These are phyloP conservation scores for Candida mattraensis DNA, from an alignment of 805 yeast genomes.

Conservation along the genomic window DNA sequence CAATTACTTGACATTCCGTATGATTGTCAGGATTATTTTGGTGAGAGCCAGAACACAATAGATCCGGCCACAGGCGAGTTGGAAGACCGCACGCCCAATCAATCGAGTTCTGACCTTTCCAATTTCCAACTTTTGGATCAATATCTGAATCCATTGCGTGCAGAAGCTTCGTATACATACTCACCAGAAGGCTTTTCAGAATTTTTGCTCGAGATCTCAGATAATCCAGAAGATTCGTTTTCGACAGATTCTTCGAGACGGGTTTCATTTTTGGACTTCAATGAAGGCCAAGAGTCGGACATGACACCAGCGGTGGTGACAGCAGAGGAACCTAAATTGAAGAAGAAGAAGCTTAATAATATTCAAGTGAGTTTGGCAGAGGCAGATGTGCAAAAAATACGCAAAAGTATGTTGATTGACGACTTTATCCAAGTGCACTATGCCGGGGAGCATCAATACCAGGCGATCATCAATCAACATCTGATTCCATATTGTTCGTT, in stretches of 20 bases:
- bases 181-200: slow-evolving; percentile 1
- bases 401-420: slow-evolving; percentile 13
- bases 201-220: slow-evolving; percentile 5
- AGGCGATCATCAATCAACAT: slow-evolving; percentile 12
- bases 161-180: slow-evolving; percentile 4
- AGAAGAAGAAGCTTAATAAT: not conserved
- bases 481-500: slow-evolving; percentile 17
- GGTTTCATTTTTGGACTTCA: slow-evolving; percentile 7
- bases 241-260: slow-evolving; percentile 5
- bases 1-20: slow-evolving; percentile 4
- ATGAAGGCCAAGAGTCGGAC: slow-evolving; percentile 2
- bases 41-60: no score
- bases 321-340: slow-evolving; percentile 1
- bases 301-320: not conserved
- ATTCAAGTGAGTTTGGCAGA: not conserved
- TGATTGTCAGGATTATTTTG: no score
- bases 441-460: slow-evolving; percentile 12
- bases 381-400: slow-evolving; percentile 1
- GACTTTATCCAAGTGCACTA: slow-evolving; percentile 11
- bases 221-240: slow-evolving; percentile 1
- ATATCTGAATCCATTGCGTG: not conserved
- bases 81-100: slow-evolving; percentile 7
- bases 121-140: slow-evolving; percentile 3
- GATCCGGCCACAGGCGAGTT: no score
- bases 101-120: slow-evolving; percentile 2